Evolutionary conservation across 2,329 filamentous ascomycete genomes (phyloP).

Genomic region (Penicillium sp.): DNA sequence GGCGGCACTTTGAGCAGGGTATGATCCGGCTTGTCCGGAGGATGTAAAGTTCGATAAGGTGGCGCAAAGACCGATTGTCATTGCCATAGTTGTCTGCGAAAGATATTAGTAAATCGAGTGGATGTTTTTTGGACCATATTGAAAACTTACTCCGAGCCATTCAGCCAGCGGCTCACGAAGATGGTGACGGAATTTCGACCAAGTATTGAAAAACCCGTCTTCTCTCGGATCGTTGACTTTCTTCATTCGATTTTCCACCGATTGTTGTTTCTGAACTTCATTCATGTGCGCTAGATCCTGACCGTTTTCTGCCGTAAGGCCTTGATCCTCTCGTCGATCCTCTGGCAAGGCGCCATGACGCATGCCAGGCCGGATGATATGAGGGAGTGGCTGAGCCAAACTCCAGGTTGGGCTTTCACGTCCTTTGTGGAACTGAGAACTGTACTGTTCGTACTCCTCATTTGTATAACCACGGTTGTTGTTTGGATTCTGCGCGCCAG

Average conservation of each 20-base stretch:
- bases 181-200: conserved; percentile 26
- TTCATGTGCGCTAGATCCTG: not conserved
- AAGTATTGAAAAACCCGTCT: conserved; percentile 26
- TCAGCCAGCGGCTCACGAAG: conserved; percentile 32
- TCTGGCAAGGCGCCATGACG: conserved; percentile 15
- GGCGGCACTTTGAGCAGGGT: conserved; percentile 17
- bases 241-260: not conserved
- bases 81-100: conserved; percentile 27
- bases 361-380: conserved; percentile 52
- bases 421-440: conserved; percentile 51
- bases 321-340: conserved; percentile 11
- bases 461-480: conserved; percentile 1
- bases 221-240: not conserved
- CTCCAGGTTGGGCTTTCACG: conserved; percentile 49
- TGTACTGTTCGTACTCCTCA: conserved; percentile 33
- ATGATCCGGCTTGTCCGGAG: conserved; percentile 23
- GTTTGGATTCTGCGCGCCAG: conserved; percentile 9
- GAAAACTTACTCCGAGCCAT: conserved; percentile 25
- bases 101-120: not conserved
- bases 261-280: not conserved
- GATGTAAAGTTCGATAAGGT: conserved; percentile 25
- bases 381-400: conserved; percentile 50
- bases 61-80: conserved; percentile 31
- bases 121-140: too few relatives aligned
- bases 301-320: conserved; percentile 1